Conservation (phyloP, 208 protist species). For the Herpetomonas samuelpessoai region DNA sequence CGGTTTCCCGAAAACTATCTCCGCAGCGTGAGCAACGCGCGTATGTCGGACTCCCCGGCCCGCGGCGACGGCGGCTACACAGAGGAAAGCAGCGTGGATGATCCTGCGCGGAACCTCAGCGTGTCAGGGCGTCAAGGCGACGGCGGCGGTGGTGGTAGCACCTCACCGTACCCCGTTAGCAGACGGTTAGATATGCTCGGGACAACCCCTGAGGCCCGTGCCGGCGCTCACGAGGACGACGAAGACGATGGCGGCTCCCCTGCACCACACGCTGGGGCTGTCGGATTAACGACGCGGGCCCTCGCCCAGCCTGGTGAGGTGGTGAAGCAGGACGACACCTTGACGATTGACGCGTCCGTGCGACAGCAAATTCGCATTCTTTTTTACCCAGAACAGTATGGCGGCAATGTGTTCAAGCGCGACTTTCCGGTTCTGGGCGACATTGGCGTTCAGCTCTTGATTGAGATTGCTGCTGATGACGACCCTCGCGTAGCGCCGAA, state of each 20-base stretch:
- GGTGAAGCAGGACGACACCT: not conserved
- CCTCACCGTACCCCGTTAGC: too few species aligned
- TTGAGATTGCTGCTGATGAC: not conserved
- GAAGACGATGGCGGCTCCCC: too few species aligned
- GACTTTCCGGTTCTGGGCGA: constrained; percentile 8
- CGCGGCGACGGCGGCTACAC: not conserved
- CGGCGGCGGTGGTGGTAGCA: too few species aligned
- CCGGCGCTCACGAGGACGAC: too few species aligned
- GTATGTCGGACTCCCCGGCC: not conserved
- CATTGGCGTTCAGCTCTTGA: constrained; percentile 11
- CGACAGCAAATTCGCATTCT: not conserved
- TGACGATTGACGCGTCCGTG: constrained; percentile 6
- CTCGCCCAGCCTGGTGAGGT: not conserved
- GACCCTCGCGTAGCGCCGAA: not conserved
- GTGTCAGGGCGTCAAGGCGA: too few species aligned
- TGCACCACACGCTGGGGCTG: too few species aligned
- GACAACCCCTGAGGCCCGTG: too few species aligned
- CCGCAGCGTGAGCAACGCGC: not conserved
- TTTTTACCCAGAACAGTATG: constrained; percentile 4
- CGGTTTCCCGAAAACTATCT: not conserved
- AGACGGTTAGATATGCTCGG: too few species aligned
- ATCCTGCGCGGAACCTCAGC: too few species aligned
- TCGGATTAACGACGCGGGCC: too few species aligned
- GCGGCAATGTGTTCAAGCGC: constrained; percentile 8
- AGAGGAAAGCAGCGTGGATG: not conserved